Conservation (phyloP, 192 early-diverging fungal genomes). For the Polychytrium aggregatum region DNA sequence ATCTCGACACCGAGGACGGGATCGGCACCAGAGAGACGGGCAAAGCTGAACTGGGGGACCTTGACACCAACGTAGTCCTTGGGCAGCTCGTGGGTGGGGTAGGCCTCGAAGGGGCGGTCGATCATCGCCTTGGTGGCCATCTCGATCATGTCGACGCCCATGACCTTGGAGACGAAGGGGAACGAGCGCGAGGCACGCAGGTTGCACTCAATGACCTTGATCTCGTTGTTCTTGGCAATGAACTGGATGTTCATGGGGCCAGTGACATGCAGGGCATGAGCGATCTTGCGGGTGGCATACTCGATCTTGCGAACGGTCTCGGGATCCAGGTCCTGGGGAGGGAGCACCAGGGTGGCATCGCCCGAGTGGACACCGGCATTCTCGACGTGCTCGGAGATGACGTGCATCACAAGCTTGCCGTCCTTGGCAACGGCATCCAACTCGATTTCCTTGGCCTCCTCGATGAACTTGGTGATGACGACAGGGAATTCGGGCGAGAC, state of each 20-base stretch:
- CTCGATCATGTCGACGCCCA: constrained; percentile 90
- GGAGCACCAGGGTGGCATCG: constrained; percentile 90
- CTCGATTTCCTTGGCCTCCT: constrained; percentile 97
- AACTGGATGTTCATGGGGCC: constrained; percentile 99
- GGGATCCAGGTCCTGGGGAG: constrained; percentile 89
- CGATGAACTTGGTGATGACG: constrained; percentile 97
- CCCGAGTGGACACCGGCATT: constrained; percentile 99
- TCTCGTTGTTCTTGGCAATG: constrained; percentile 98
- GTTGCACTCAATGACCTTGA: constrained; percentile 99
- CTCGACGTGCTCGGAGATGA: constrained; percentile 96
- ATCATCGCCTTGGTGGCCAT: constrained; percentile 94
- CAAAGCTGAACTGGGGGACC: constrained; percentile 97
- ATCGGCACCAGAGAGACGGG: constrained; percentile 88
- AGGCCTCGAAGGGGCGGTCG: constrained; percentile 65
- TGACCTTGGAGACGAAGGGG: constrained; percentile 96
- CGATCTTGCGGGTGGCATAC: constrained; percentile 83
- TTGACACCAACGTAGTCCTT: constrained; percentile 87
- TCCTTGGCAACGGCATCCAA: constrained; percentile 95
- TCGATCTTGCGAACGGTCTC: constrained; percentile 91
- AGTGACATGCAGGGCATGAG: constrained; percentile 86
- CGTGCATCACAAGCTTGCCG: constrained; percentile 88
- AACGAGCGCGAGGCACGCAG: constrained; percentile 92
- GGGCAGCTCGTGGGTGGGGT: constrained; percentile 61
- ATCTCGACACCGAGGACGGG: constrained; percentile 98
- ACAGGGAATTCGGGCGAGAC: constrained; percentile 92